A percentile compares a stretch with the other conserved stretches of the same genome.
These are phyloP conservation scores for Fusarium hostae DNA, from an alignment of 2,329 filamentous ascomycete genomes.

Conservation along the genomic window DNA sequence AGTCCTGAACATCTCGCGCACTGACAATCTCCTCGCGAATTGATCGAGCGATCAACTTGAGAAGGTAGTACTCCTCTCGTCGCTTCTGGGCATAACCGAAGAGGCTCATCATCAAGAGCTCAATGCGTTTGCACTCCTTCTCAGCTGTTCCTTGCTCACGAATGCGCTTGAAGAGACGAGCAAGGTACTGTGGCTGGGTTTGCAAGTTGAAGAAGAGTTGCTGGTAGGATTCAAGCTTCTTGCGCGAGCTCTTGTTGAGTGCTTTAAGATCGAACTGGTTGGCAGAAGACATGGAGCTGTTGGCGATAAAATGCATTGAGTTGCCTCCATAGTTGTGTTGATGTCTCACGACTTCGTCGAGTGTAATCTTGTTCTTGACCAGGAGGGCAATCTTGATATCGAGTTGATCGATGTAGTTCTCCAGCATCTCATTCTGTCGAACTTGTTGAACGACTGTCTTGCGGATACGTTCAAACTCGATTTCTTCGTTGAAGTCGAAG, in stretches of 20 bases:
- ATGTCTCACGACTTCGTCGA: slow-evolving; percentile 97
- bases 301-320: slow-evolving; percentile 84
- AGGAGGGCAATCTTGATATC: slow-evolving; percentile 99
- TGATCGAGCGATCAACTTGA: slow-evolving; percentile 86
- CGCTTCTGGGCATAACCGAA: slow-evolving; percentile 98
- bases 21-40: slow-evolving; percentile 87
- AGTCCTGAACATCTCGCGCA: slow-evolving; percentile 81
- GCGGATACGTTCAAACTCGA: slow-evolving; percentile 93
- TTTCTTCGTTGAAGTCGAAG: slow-evolving; percentile 98
- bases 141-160: slow-evolving; percentile 87
- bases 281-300: slow-evolving; percentile 85
- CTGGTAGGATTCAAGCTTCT: slow-evolving; percentile 96
- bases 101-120: slow-evolving; percentile 93
- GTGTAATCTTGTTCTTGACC: slow-evolving; percentile 99
- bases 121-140: slow-evolving; percentile 91
- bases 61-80: slow-evolving; percentile 93
- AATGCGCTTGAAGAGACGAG: slow-evolving; percentile 84
- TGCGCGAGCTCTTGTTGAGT: slow-evolving; percentile 93
- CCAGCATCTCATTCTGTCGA: slow-evolving; percentile 93
- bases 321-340: slow-evolving; percentile 96
- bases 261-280: slow-evolving; percentile 98
- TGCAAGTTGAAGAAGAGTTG: slow-evolving; percentile 97
- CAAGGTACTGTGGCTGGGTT: slow-evolving; percentile 94
- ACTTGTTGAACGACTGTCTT: slow-evolving; percentile 98
- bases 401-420: slow-evolving; percentile 97